Base-by-base conservation (phyloP, 1,284 basidiomycete species). In the Volvariella surrecta region DNA sequence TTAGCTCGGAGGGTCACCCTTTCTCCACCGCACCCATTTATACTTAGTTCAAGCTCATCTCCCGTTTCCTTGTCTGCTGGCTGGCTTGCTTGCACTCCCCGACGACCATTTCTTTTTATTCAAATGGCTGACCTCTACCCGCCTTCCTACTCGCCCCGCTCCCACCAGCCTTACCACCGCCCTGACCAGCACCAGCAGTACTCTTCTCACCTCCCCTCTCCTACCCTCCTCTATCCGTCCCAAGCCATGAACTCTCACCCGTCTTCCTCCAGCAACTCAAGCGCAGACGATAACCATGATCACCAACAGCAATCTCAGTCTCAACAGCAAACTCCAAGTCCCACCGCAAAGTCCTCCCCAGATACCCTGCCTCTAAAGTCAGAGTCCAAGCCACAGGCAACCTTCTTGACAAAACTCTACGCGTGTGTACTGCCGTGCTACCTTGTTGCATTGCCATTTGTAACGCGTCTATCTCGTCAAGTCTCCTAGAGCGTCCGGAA, bases 321-420 rank as follows among this genome's bases (percentile, higher is more conserved):
- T 6, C 24, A 6, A 28, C 24, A 28, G 24, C 24, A 68, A 40
- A 66, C 68, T n/a, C 66, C 67, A 3, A 62, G 64, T 42, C 58
- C 68, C n/a, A n/a, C n/a, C 45, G 49, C 70, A 62, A 69, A 76
- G 64, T 62, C 70, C 53, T 28, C 24, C 24, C 54, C 67, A 45
- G 66, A 68, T 43, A 61, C 67, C 49, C 71, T 73, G 50, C 67
- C 73, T 38, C 66, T 64, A 58, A 81, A 79, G 62, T 57, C 73
- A 42, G 78, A 80, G 50, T 61, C 76, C 39, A 88, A 88, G 70
- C 81, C 88, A 0, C 87, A 91, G 67, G 85, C 88, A 0, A 92
- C 89, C 8, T 93, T 93, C 60, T 71, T 93, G 57, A 92, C 89
- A 60, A 93, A 92, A 73, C 78, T 93, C 40, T 93, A 92, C 73